These are phyloP conservation scores for Sonneratia caseolaris DNA, from an alignment of 345 rosid genomes.

Conservation along the genomic window DNA sequence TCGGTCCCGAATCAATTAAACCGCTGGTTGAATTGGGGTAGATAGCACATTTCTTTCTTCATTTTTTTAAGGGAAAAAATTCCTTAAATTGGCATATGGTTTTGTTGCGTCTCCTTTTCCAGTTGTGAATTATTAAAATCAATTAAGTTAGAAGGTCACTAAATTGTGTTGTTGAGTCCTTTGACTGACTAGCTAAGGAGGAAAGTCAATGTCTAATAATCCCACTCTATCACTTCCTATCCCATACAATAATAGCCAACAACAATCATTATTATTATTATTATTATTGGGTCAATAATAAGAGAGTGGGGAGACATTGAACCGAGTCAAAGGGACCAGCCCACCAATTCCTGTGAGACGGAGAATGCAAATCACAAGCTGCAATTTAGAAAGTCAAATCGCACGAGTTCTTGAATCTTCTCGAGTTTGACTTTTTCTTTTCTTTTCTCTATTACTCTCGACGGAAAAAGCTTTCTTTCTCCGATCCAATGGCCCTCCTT, in stretches of 20 bases:
- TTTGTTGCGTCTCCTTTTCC: background rate
- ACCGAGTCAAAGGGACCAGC: background rate
- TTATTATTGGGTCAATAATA: background rate
- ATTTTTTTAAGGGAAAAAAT: background rate
- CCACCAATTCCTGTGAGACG: background rate
- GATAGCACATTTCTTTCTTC: background rate
- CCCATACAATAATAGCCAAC: background rate
- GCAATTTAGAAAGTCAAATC: background rate
- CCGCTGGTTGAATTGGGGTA: no score
- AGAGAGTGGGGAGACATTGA: background rate
- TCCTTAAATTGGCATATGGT: background rate
- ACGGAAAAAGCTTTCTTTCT: no score
- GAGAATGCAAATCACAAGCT: background rate
- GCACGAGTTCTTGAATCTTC: background rate
- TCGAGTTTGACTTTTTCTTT: no score
- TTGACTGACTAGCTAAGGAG: conserved; percentile 1
- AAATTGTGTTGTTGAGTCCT: background rate
- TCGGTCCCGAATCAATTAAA: no score
- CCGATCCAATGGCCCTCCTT: no score
- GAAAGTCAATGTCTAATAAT: background rate
- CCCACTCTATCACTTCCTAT: background rate
- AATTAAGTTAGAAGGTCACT: background rate
- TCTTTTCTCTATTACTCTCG: no score
- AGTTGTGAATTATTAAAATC: background rate
- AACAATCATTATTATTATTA: background rate